Conservation (phyloP, 1,284 basidiomycete species). For the Ceratobasidium sp. region DNA sequence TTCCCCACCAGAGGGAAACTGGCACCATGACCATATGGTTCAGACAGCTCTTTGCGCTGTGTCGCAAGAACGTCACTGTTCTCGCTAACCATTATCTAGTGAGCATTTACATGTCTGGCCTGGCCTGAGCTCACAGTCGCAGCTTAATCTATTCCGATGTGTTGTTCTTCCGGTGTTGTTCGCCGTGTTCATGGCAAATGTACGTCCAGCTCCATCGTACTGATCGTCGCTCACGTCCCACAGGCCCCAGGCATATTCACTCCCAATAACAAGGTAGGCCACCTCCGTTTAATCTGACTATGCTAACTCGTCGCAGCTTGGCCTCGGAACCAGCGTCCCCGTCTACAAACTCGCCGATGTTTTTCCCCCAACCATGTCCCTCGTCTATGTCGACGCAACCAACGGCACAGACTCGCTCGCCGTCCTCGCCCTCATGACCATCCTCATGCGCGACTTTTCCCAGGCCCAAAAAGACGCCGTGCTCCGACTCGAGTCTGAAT, state of each 20-base stretch:
- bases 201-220: neutral
- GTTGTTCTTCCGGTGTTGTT: slow-evolving; percentile 63
- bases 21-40: slow-evolving; percentile 42
- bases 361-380: slow-evolving; percentile 57
- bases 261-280: slow-evolving; percentile 58
- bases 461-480: slow-evolving; percentile 55
- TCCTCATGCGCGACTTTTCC: slow-evolving; percentile 59
- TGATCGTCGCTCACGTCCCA: slow-evolving; percentile 2
- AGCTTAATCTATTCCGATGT: slow-evolving; percentile 72
- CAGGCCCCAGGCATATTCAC: slow-evolving; percentile 62
- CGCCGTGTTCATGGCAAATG: slow-evolving; percentile 33
- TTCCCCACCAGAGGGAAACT: slow-evolving; percentile 4
- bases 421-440: slow-evolving; percentile 60
- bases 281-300: neutral
- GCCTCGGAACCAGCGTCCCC: slow-evolving; percentile 63
- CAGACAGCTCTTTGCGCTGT: slow-evolving; percentile 65
- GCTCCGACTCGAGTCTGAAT: slow-evolving; percentile 55
- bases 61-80: slow-evolving; percentile 77
- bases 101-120: slow-evolving; percentile 45
- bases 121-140: slow-evolving; percentile 42
- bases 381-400: slow-evolving; percentile 72
- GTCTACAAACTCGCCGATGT: slow-evolving; percentile 58
- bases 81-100: slow-evolving; percentile 68
- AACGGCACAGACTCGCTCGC: slow-evolving; percentile 59
- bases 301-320: slow-evolving; percentile 56